Conservation (phyloP, 352 stramenopile genomes). For the Phytophthora idaei region DNA sequence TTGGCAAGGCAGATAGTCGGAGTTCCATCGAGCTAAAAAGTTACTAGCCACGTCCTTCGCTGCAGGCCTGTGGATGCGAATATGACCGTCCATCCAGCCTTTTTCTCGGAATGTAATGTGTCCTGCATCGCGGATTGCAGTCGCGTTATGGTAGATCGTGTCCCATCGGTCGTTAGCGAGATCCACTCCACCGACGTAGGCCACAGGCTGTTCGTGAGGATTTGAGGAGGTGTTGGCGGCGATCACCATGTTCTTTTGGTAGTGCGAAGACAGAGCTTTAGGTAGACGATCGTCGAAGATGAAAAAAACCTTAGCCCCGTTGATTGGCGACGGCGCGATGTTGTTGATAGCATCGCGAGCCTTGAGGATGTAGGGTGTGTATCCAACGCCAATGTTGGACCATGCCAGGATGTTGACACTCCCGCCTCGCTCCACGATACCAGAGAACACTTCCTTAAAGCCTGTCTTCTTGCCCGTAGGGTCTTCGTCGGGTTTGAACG, state of each 20-base stretch:
- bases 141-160: slow-evolving; percentile 49
- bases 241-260: slow-evolving; percentile 54
- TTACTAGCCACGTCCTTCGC: slow-evolving; percentile 52
- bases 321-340: slow-evolving; percentile 14
- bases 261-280: slow-evolving; percentile 38
- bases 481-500: slow-evolving; percentile 37
- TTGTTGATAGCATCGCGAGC: slow-evolving; percentile 49
- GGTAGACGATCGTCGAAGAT: slow-evolving; percentile 61
- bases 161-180: slow-evolving; percentile 60
- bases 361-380: slow-evolving; percentile 35
- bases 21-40: slow-evolving; percentile 63
- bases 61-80: slow-evolving; percentile 47
- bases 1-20: slow-evolving; percentile 26
- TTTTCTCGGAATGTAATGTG: slow-evolving; percentile 46
- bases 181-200: slow-evolving; percentile 59
- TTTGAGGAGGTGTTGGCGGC: slow-evolving; percentile 8
- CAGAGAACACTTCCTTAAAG: slow-evolving; percentile 40
- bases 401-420: slow-evolving; percentile 53
- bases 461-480: slow-evolving; percentile 24
- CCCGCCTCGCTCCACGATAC: slow-evolving; percentile 37
- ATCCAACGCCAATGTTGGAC: slow-evolving; percentile 47
- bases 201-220: slow-evolving; percentile 22
- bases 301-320: slow-evolving; percentile 26
- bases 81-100: slow-evolving; percentile 60
- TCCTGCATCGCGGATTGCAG: slow-evolving; percentile 33